Evolutionary conservation across 2,329 filamentous ascomycete species (phyloP), one percentile per base, ranked within the genome.

Genomic region (Xylogone sp.): DNA sequence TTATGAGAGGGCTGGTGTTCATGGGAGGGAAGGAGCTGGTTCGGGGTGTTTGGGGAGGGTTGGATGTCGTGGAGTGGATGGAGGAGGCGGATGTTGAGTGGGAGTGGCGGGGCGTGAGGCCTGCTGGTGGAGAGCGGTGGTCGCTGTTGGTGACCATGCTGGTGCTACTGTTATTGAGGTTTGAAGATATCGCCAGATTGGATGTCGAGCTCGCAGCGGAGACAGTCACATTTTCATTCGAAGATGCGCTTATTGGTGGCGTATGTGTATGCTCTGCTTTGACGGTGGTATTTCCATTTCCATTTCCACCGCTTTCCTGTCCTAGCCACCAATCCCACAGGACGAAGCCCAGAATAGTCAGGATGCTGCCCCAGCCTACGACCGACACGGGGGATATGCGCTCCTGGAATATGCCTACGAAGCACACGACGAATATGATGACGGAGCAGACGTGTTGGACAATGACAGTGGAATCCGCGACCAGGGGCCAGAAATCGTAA

Each of bases 401-500:
- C 60, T 92, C 85, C 61, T 93, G 84, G 60, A 88, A 88, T 55
- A 99, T 99, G 49, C 85, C 90, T 16, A 92, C 85, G 66, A 99
- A 99, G 70, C 89, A 96, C 58, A 93, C 92, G 55, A 96, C 82
- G 66, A 97, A 99, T 51, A 99, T 93, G 49, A 88, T 88, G 54
- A 97, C 92, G 7, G 90, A 95, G 68, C 90, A 96, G 46, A 97
- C 88, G 69, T 99, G 94, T 69, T 99, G 94, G 18, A 97, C 88
- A 59, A 99, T 97, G 53, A 97, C 90, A 2, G 93, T 97, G 13
- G 90, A 93, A 68, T 97, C 93, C 52, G 90, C 89, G 47, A 97
- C 91, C 29, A 99, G 78, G 8, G 92, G 90, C 93, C 94, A 99
- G 71, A 99, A 99, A 65, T 97, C 92, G 69, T 99, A 99, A 0